Base-by-base conservation (phyloP, 208 protist genomes). In the Herpetomonas samuelpessoai region DNA sequence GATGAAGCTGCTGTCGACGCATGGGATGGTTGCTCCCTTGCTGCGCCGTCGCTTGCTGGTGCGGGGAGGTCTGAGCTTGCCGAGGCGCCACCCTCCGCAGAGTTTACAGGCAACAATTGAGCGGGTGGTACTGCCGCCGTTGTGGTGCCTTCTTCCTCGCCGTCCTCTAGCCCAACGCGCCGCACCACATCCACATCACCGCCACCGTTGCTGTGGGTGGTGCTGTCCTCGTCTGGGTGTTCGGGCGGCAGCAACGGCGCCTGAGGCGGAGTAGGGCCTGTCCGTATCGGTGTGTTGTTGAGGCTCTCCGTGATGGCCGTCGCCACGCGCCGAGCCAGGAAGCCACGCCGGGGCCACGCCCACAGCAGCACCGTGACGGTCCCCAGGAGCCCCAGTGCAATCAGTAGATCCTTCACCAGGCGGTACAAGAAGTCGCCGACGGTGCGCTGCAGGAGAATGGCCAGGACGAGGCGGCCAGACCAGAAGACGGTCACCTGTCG, bases 371-470 rank as follows among this genome's bases (percentile, higher is more conserved):
- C 44, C 35, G 63, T 49, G 18, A 74, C 30, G 4, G 75, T 57
- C 2, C 65, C 55, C 10, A 79, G 49, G 4, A 81, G 47, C 27
- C 39, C 48, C n/a, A 78, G n/a, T 1, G 76, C 62, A 27, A 88
- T 70, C 27, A 84, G 57, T 0, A 85, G 6, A 31, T 95, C 88
- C 6, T 60, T 65, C 46, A 95, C 45, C 16, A 91, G 14, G 39
- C 62, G 60, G 44, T 71, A 76, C 16, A 91, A 35, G 24, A 91
- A 60, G 62, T 84, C 80, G 44, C 88, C 84, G 28, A 91, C 62
- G 0, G 84, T 92, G 53, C 67, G 53, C 70, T 95, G 79, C 44
- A 92, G 50, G 30, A 79, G 2, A 7, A 80, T 62, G 7, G 76
- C 57, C 0, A 83, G 16, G 1, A 69, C 27, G 28, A 74, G 56